Evolutionary conservation across 2,329 filamentous ascomycete species (phyloP).

Genomic region (Coniella lustricola): DNA sequence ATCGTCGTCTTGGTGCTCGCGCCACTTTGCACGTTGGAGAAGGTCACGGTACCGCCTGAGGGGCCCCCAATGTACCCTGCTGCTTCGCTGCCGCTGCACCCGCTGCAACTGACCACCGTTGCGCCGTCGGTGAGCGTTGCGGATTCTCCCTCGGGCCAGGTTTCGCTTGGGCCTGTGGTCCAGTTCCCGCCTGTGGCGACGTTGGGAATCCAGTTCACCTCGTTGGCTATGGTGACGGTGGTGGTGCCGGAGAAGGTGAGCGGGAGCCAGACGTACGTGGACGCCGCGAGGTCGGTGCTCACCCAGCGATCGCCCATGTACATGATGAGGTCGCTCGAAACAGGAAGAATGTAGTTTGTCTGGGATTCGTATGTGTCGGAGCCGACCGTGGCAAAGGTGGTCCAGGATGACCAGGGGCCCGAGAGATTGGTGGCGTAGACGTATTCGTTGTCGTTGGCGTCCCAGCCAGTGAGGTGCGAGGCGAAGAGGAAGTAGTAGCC

Average conservation of each 20-base stretch:
- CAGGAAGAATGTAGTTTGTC: constrained; percentile 48
- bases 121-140: constrained; percentile 40
- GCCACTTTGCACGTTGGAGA: constrained; percentile 37
- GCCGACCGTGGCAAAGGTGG: constrained; percentile 48
- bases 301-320: constrained; percentile 65
- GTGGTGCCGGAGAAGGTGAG: constrained; percentile 45
- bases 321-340: constrained; percentile 35
- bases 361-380: constrained; percentile 53
- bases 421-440: constrained; percentile 12
- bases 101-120: constrained; percentile 38
- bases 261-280: constrained; percentile 62
- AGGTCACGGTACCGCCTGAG: constrained; percentile 37
- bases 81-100: constrained; percentile 42
- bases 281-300: constrained; percentile 47
- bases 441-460: constrained; percentile 55
- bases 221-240: constrained; percentile 42
- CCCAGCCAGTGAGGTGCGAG: constrained; percentile 48
- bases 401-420: constrained; percentile 52
- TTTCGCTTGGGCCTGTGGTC: constrained; percentile 36
- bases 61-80: constrained; percentile 51
- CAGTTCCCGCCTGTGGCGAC: constrained; percentile 12
- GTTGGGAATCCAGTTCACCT: constrained; percentile 45
- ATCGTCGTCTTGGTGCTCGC: constrained; percentile 41
- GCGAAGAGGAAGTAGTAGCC: constrained; percentile 60
- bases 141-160: constrained; percentile 43